Evolutionary conservation across 2,329 filamentous ascomycete species (phyloP).

Genomic region (Chrysoporthe puriensis): DNA sequence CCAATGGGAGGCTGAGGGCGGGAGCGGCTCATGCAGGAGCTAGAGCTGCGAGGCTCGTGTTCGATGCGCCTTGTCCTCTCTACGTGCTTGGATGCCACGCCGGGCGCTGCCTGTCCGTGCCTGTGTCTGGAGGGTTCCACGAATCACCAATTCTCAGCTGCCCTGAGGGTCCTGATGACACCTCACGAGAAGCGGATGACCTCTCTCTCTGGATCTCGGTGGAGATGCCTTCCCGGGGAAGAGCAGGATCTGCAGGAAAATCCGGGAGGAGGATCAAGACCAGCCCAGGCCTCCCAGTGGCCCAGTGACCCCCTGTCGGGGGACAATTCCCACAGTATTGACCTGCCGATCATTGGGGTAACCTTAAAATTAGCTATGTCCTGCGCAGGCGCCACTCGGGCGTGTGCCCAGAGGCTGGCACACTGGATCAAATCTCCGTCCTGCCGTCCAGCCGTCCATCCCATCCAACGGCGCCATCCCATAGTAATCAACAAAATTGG

Average conservation of each 20-base stretch:
- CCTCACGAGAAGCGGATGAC: neutral
- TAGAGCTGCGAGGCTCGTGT: neutral
- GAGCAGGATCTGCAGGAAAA: no score
- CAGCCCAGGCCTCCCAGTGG: neutral
- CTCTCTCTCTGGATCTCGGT: neutral
- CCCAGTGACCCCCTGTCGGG: neutral
- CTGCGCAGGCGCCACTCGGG: neutral
- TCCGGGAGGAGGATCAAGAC: no score
- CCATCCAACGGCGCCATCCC: no score
- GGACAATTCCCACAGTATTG: conserved; percentile 4
- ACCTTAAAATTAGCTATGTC: conserved; percentile 14
- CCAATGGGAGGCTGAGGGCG: neutral
- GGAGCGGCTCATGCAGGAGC: neutral
- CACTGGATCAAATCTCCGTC: conserved; percentile 4
- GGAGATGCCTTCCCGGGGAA: neutral
- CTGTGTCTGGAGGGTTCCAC: neutral
- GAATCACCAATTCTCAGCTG: neutral
- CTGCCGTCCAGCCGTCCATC: neutral
- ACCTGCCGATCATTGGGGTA: conserved; percentile 14
- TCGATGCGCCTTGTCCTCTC: neutral
- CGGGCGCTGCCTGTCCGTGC: no score
- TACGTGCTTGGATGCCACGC: neutral
- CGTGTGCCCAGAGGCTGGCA: neutral
- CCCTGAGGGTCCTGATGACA: neutral
- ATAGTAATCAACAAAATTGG: no score